A percentile compares a stretch with the other conserved stretches of the same genome.
Evolutionary conservation across 768 basidiomycete species (phyloP).

Genomic region (Boletus coccyginus): DNA sequence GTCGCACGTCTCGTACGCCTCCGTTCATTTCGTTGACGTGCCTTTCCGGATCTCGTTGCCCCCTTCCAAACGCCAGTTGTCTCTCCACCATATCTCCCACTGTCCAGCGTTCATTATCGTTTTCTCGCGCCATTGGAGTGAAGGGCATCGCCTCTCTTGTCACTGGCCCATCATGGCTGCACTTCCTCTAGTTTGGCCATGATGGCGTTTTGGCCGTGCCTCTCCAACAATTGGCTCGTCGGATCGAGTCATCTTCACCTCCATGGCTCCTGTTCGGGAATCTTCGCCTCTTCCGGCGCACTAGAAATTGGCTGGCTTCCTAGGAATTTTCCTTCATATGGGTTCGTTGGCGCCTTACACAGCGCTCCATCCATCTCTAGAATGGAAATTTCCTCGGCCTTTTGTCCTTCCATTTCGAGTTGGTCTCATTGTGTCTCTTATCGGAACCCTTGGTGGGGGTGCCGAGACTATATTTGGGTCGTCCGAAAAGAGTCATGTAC

Average conservation of each 20-base stretch:
- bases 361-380: constrained; percentile 8
- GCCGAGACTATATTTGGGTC: constrained; percentile 2
- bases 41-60: constrained; percentile 9
- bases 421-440: constrained; percentile 7
- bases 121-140: not conserved
- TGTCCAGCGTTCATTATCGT: not conserved
- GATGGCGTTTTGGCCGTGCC: not conserved
- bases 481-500: constrained; percentile 4
- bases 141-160: not conserved
- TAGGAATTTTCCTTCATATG: too few species aligned
- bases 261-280: constrained; percentile 6
- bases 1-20: not conserved
- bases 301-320: not conserved
- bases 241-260: constrained; percentile 3
- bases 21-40: not conserved
- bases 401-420: constrained; percentile 13
- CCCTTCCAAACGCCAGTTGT: not conserved
- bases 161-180: not conserved
- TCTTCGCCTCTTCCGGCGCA: not conserved
- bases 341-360: not conserved
- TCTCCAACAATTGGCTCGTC: constrained; percentile 7
- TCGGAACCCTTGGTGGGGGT: not conserved
- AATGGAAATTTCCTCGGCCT: constrained; percentile 14
- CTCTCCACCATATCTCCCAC: constrained; percentile 12
- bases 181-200: not conserved